Percentiles rank a stretch among this genome's conserved stretches.
phyloP scores from a whole-genome alignment of 371 early-diverging fungal genomes.

The Pancytospora epiphaga region DNA sequence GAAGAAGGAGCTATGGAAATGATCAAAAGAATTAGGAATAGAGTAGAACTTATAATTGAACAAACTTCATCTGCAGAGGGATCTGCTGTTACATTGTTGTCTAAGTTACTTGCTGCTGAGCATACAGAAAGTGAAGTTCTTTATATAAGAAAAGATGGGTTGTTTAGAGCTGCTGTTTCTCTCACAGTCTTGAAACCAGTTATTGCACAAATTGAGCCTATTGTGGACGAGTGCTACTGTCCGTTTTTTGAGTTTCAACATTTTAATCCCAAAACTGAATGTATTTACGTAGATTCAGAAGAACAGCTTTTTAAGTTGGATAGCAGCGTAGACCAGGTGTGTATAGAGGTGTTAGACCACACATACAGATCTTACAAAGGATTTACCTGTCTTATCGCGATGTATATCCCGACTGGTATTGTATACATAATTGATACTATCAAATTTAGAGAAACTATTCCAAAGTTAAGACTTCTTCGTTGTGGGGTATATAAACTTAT shows the following conservation, averaged over 20 bases:
- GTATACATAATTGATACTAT: conserved; percentile 42
- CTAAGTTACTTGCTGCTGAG: background rate
- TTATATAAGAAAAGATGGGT: conserved; percentile 16
- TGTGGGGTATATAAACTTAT: conserved; percentile 41
- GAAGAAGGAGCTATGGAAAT: background rate
- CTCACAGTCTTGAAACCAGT: conserved; percentile 19
- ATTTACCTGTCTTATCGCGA: conserved; percentile 43
- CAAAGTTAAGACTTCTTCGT: conserved; percentile 11
- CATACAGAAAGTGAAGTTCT: background rate
- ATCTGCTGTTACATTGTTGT: background rate
- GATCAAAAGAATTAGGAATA: conserved; percentile 1
- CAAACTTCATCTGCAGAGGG: conserved; percentile 1
- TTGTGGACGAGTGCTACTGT: conserved; percentile 10
- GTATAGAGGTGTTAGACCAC: conserved; percentile 52
- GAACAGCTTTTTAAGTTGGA: conserved; percentile 17
- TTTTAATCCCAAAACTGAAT: background rate
- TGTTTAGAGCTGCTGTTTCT: conserved; percentile 7
- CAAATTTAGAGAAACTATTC: conserved; percentile 22
- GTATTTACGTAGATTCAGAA: conserved; percentile 3
- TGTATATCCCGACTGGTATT: conserved; percentile 8
- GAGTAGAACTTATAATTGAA: background rate
- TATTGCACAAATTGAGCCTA: background rate
- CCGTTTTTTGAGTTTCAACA: background rate
- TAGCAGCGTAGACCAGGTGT: conserved; percentile 1
- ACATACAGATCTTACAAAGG: conserved; percentile 48